Evolutionary conservation across 2,329 filamentous ascomycete species (phyloP).

Genomic region (Xylaria sp.): DNA sequence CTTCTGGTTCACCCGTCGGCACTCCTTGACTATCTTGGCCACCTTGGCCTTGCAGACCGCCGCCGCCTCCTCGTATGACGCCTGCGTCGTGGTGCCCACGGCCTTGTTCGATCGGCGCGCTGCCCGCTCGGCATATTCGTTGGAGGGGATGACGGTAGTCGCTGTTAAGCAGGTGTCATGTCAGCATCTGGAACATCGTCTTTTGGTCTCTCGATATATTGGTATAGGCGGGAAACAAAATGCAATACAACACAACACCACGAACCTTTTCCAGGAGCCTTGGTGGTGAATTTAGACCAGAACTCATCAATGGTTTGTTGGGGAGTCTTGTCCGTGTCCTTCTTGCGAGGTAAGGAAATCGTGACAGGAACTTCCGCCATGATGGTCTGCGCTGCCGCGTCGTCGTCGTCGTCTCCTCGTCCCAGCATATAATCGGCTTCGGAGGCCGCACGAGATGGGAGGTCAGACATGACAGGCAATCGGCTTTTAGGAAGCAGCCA

Average conservation of each 20-base stretch:
- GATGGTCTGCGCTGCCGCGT: conserved; percentile 34
- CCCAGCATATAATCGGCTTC: conserved; percentile 38
- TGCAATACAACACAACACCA: not conserved
- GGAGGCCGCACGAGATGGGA: conserved; percentile 35
- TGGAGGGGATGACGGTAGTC: conserved; percentile 75
- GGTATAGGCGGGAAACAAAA: not conserved
- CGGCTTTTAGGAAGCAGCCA: not conserved
- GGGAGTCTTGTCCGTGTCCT: conserved; percentile 62
- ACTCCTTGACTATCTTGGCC: conserved; percentile 70
- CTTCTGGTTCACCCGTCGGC: conserved; percentile 81
- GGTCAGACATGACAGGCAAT: conserved; percentile 23
- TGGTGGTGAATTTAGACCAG: conserved; percentile 77
- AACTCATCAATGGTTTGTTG: conserved; percentile 77
- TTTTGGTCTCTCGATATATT: not conserved
- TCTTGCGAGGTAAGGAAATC: conserved; percentile 42
- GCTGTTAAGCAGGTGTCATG: conserved; percentile 53
- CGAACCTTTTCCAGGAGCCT: conserved; percentile 73
- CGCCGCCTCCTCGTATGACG: conserved; percentile 78
- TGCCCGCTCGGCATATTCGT: conserved; percentile 70
- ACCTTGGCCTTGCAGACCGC: conserved; percentile 74
- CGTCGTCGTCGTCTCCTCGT: conserved; percentile 39
- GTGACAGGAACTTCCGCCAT: conserved; percentile 42
- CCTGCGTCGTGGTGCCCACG: conserved; percentile 63
- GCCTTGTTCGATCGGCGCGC: conserved; percentile 65
- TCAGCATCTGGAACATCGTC: not conserved